Conservation (phyloP, 257 asterid genomes). For the Verbena officinalis region DNA sequence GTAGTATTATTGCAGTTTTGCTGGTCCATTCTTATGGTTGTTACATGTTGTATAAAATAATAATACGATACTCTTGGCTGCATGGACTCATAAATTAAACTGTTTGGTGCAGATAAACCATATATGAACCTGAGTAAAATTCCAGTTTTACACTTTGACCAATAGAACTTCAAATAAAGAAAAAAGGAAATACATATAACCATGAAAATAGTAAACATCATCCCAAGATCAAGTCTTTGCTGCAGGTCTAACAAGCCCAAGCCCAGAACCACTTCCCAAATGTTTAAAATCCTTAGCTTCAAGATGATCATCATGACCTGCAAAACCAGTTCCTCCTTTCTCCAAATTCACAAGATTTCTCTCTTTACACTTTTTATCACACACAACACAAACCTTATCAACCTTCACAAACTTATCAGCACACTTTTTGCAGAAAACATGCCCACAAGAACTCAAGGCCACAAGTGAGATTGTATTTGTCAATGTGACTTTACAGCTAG, state of each 20-base stretch:
- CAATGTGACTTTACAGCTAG: conserved; percentile 90
- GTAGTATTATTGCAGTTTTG: too few species aligned
- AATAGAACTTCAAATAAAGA: too few species aligned
- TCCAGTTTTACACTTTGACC: too few species aligned
- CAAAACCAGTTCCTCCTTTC: conserved; percentile 97
- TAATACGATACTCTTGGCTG: too few species aligned
- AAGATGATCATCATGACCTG: conserved; percentile 94
- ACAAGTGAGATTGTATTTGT: conserved; percentile 75
- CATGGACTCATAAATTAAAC: too few species aligned
- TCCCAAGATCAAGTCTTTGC: conserved; percentile 59
- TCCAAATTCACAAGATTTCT: conserved; percentile 64
- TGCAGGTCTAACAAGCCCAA: conserved; percentile 91
- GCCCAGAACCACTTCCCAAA: conserved; percentile 91
- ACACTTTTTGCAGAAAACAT: conserved; percentile 93
- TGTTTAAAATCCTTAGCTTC: conserved; percentile 92
- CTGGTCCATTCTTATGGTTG: too few species aligned
- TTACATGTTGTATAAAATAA: too few species aligned
- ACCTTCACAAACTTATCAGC: conserved; percentile 76
- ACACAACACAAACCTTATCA: conserved; percentile 83
- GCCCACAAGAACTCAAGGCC: conserved; percentile 89
- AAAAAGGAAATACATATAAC: background rate
- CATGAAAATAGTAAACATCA: background rate
- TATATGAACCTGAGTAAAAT: too few species aligned
- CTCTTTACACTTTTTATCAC: conserved; percentile 85
- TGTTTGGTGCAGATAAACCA: too few species aligned